These are phyloP conservation scores for Haplosporangium sp. DNA, from an alignment of 371 early-diverging fungal species.

Conservation along the genomic window DNA sequence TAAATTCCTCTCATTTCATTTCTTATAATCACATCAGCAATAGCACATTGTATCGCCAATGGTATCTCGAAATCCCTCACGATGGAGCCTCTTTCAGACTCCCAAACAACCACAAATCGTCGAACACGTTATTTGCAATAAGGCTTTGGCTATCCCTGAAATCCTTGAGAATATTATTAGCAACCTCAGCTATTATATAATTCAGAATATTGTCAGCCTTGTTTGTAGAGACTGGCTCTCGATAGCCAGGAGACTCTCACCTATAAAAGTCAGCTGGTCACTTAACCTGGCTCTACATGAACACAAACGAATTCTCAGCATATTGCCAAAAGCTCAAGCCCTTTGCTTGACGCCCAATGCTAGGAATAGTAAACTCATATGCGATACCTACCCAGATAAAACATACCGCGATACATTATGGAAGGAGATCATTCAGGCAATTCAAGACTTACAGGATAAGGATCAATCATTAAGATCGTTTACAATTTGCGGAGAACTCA, in stretches of 20 bases:
- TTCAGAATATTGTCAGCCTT: neutral
- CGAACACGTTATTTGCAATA: neutral
- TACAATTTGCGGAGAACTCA: neutral
- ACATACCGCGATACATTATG: neutral
- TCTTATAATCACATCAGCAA: too few relatives aligned
- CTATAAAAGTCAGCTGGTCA: neutral
- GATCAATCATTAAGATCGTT: neutral
- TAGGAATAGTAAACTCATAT: neutral
- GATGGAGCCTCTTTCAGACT: neutral
- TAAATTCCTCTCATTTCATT: too few relatives aligned
- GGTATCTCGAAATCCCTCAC: neutral
- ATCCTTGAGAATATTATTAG: neutral
- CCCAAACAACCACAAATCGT: neutral
- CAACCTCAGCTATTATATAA: neutral
- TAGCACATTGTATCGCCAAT: neutral
- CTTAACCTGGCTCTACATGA: neutral
- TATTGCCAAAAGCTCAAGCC: neutral
- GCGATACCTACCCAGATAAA: neutral
- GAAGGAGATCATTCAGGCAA: neutral
- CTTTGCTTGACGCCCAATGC: neutral
- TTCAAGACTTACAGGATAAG: neutral
- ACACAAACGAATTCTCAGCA: neutral
- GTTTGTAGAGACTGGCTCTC: neutral
- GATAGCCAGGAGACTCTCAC: neutral
- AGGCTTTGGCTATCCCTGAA: neutral